Evolutionary conservation across 2,329 filamentous ascomycete genomes (phyloP).

Genomic region (Diaporthe capsici): DNA sequence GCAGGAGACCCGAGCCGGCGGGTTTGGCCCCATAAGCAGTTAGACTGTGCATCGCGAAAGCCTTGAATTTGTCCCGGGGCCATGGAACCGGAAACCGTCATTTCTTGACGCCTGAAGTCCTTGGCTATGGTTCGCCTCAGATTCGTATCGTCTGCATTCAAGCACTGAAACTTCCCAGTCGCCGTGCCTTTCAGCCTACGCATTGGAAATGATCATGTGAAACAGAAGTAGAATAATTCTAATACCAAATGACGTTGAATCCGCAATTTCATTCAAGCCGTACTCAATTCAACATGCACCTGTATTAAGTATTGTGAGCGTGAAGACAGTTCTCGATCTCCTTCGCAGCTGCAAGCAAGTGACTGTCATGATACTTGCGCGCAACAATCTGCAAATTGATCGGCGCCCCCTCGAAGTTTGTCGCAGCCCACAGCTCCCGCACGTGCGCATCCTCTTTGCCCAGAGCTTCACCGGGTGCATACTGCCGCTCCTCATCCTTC

Average conservation of each 20-base stretch:
- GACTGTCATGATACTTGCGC: slow-evolving; percentile 52
- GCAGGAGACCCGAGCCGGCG: not conserved
- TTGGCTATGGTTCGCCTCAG: not conserved
- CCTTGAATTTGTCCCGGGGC: not conserved
- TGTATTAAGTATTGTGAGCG: not conserved
- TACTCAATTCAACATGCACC: not conserved
- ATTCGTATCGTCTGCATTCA: not conserved
- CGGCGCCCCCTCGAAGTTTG: slow-evolving; percentile 52
- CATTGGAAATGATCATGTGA: not conserved
- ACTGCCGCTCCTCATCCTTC: slow-evolving; percentile 47
- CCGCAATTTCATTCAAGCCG: not conserved
- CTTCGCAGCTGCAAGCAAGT: slow-evolving; percentile 50
- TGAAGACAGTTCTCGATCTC: slow-evolving; percentile 43
- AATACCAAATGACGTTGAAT: not conserved
- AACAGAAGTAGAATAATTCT: not conserved
- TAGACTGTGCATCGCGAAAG: not conserved
- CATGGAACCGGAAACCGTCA: not conserved
- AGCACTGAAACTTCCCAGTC: not conserved
- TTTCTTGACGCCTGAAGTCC: not conserved
- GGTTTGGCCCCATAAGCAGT: slow-evolving; percentile 19
- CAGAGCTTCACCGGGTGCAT: slow-evolving; percentile 46
- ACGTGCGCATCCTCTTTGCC: slow-evolving; percentile 50
- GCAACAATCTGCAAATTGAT: slow-evolving; percentile 53
- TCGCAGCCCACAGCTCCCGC: slow-evolving; percentile 50
- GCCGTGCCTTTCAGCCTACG: not conserved